A percentile compares a stretch with the other conserved stretches of the same genome.
phyloP scores from a whole-genome alignment of 768 basidiomycete genomes.

The Auricularia cornea region DNA sequence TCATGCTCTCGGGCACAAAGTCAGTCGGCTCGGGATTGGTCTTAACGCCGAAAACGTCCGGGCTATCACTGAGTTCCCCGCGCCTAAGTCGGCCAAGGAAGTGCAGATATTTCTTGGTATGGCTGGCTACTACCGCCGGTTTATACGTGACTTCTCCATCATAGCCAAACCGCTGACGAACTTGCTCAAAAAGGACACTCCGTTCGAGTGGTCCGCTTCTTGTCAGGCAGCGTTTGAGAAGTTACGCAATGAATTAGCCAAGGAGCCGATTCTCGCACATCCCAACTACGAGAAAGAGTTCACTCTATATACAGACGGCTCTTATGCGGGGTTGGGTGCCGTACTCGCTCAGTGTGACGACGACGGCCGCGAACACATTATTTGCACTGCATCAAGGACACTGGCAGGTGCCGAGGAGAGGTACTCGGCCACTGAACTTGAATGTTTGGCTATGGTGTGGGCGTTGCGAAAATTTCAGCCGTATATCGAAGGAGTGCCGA shows the following conservation, averaged over 20 bases:
- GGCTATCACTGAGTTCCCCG: slow-evolving; percentile 23
- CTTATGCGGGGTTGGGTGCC: neutral
- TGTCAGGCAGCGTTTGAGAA: neutral
- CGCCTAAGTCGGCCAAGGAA: slow-evolving; percentile 10
- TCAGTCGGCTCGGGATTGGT: slow-evolving; percentile 2
- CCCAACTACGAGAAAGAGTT: neutral
- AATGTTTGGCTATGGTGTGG: neutral
- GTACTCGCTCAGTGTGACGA: neutral
- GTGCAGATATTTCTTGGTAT: slow-evolving; percentile 22
- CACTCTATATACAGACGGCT: neutral
- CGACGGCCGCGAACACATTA: neutral
- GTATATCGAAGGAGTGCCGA: neutral
- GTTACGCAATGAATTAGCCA: neutral
- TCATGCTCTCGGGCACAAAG: neutral
- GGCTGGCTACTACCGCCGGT: slow-evolving; percentile 23
- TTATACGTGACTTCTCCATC: slow-evolving; percentile 20
- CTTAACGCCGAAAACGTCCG: slow-evolving; percentile 30
- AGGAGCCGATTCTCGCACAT: neutral
- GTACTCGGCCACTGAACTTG: neutral
- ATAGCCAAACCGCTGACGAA: slow-evolving; percentile 10
- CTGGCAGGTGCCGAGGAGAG: neutral
- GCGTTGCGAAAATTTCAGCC: neutral
- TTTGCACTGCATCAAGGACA: neutral
- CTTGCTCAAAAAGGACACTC: neutral
- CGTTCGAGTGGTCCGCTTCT: neutral